Evolutionary conservation across 2,329 filamentous ascomycete genomes (phyloP), one percentile per base, ranked within the genome.

Genomic region (Amauroascus niger): DNA sequence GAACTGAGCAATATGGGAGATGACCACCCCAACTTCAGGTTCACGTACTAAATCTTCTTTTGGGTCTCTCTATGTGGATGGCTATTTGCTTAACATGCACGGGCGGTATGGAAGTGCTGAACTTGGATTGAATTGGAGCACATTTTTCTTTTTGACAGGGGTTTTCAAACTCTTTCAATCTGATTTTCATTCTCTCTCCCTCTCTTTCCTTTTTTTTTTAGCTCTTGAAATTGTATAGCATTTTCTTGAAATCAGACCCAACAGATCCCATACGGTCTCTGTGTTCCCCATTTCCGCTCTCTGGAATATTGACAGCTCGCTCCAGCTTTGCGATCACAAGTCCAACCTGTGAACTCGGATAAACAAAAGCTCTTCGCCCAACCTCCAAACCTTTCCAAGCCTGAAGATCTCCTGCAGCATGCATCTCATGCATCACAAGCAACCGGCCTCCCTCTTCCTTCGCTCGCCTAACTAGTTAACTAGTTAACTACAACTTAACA

Each of bases 1-100:
- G 67, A 72, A 58, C 28, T 65, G 41, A 60, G 65, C 40, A 71
- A 69, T 55, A 60, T 71, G 20, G 71, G 69, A 2, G 70, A 71
- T 56, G 68, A 65, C 50, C 67, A 72, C 61, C 69, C 69, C 11
- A 60, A 60, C 37, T 71, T 70, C 61, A 58, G 65, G 39, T 72
- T 69, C 57, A 67, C 65, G 8, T 69, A 68, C 51, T 64, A 60
- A 16, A 51, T 2, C 6, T 51, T 5, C 16, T 14, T 32, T 18
- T 6, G 4, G 5, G 5, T 22, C n/a, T n/a, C n/a, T 37, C 4
- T 6, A n/a, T n/a, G 33, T 37, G 37, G 11, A 35, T 8, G 6
- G 32, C 3, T 14, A 14, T 39, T n/a, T 9, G 35, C 6, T 39
- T 39, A n/a, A 39, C n/a, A n/a, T 4, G 35, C 5, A 39, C 9